Evolutionary conservation across 2,329 filamentous ascomycete species (phyloP), one percentile per base, ranked within the genome.

Genomic region (Fusarium mangiferae): DNA sequence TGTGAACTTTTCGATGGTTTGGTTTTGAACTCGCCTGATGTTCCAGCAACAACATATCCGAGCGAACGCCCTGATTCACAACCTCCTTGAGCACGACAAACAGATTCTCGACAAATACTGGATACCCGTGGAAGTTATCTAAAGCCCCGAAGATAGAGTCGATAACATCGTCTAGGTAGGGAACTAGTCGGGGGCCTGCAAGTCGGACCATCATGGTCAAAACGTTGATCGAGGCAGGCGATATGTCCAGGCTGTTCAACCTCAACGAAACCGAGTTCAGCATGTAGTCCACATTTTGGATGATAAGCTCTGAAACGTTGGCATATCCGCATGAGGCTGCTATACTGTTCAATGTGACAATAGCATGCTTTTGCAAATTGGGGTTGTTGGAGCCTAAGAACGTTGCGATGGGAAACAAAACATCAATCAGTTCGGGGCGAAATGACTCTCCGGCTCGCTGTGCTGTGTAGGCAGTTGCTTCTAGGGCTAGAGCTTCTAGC

Each of bases 41-140:
- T 46, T 85, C 84, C 3, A 89, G 75, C 12, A 90, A 82, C 5
- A 89, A 82, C 64, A 82, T 82, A 49, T 86, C 83, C 5, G 88
- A 88, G 72, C 90, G 92, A 17, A 91, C 90, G 7, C 94, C 94
- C 82, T 98, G 94, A 60, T 94, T 90, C 17, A 96, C 94, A 64
- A 98, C 90, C 68, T 94, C 93, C 61, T 90, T 91, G 10, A 99
- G 84, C 0, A 97, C 94, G 4, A 89, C 86, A 80, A 98, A 99
- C 11, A 99, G 85, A 51, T 91, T 89, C 79, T 98, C 94, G 2
- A 97, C 95, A 64, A 99, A 91, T 24, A 88, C 84, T 1, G 94
- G 91, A 80, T 99, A 98, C 4, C 96, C 96, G 78, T 99, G 96
- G 77, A 96, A 99, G 78, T 94, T 94, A 75, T 98, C 95, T n/a